Base-by-base conservation (phyloP, 2,329 filamentous ascomycete species). In the Cladosporium sp. region DNA sequence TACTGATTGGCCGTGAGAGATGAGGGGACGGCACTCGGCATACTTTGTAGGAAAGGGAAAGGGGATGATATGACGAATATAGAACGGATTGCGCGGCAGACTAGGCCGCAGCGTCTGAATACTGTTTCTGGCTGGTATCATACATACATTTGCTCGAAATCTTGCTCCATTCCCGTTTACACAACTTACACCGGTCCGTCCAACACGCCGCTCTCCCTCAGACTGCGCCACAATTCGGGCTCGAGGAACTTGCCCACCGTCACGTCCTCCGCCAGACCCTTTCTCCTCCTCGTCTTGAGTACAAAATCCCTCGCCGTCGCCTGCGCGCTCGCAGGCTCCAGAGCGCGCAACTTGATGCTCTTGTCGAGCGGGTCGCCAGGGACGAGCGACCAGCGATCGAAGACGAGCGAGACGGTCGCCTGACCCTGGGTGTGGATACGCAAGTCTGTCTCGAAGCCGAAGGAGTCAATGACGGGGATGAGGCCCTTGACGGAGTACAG, bases 391-490 rank as follows among this genome's bases (percentile, higher is more conserved):
- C 93, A 98, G 59, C 88, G 84, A 67, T 98, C 93, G 70, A 98
- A 98, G 10, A 95, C 89, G 34, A 98, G 79, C 62, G 85, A 90
- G 49, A 97, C 84, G 65, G 89, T 91, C 52, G 91, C 90, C 68
- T 90, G 86, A 49, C 93, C 92, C 74, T 96, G 89, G 0, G 92
- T 96, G 71, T 95, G 91, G 66, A 97, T 97, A 57, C 93, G 81
- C 54, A 98, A 78, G 74, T 98, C 93, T 11, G 93, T 97, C 76
- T 98, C 93, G 71, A 98, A 97, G 16, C 93, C 93, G 66, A 98
- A 98, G 31, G 85, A 90, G 74, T 98, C 93, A 66, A 98, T 95
- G 55, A 97, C 93, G 9, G 93, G 93, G 52, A 98, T 84, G 46
- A 97, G 77, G 3, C 93, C 93, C 63, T 85, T 87, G 49, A 96